Conservation (phyloP, 78 protist species). For the Dictyostelium intermedium region DNA sequence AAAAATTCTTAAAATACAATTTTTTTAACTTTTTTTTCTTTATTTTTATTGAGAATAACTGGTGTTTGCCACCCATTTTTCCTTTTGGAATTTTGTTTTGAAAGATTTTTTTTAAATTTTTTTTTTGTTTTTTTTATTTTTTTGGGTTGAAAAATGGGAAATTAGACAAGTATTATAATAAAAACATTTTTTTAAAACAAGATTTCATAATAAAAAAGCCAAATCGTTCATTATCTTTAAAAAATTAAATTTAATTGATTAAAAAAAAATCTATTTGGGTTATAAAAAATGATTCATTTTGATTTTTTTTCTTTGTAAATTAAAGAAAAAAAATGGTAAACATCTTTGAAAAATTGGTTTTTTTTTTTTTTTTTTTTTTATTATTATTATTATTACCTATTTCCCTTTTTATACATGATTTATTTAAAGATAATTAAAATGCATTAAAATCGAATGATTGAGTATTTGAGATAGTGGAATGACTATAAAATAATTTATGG, state of each 20-base stretch:
- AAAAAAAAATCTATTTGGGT: neutral
- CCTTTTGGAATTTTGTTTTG: neutral
- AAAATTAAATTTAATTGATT: too few species aligned
- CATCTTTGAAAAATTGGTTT: too few species aligned
- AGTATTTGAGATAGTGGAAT: neutral
- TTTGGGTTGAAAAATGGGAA: neutral
- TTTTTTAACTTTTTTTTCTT: neutral
- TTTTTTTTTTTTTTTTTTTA: too few species aligned
- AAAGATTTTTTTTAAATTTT: too few species aligned
- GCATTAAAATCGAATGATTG: neutral
- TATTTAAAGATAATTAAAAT: neutral
- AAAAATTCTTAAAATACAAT: neutral
- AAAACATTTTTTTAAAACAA: neutral
- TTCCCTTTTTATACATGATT: too few species aligned
- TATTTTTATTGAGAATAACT: neutral
- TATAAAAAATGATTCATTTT: too few species aligned
- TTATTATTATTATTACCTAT: too few species aligned
- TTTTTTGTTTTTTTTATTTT: neutral
- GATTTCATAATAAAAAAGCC: neutral
- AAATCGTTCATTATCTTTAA: neutral
- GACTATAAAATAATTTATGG: neutral
- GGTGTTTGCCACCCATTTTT: neutral
- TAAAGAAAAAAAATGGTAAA: too few species aligned
- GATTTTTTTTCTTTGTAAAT: too few species aligned
- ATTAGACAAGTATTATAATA: too few species aligned